Evolutionary conservation across 164 flowering plant species (phyloP).

Genomic region (Stephania cephalantha): DNA sequence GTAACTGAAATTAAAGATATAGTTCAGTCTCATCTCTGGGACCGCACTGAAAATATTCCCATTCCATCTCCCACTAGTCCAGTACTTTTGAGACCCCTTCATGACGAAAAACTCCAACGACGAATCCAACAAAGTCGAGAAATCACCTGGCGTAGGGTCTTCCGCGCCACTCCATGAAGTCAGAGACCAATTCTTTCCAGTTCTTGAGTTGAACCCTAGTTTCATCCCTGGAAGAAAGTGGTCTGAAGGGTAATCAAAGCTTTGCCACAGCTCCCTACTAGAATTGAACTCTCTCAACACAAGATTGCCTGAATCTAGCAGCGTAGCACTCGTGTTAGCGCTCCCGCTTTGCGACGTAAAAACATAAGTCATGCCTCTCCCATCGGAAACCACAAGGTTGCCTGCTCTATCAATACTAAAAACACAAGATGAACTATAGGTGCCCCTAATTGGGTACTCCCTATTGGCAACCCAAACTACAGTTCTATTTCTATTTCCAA

Average conservation of each 20-base stretch:
- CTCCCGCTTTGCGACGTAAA: too few species aligned
- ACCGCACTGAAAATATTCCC: slow-evolving; percentile 17
- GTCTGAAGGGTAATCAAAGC: background rate
- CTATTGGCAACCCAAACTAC: too few species aligned
- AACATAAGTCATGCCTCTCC: too few species aligned
- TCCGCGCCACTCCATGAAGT: background rate
- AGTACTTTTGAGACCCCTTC: slow-evolving; percentile 15
- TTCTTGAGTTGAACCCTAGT: background rate
- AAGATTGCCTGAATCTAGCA: too few species aligned
- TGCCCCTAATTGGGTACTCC: too few species aligned
- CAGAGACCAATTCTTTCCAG: background rate
- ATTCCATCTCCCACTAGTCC: slow-evolving; percentile 27
- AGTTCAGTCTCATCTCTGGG: slow-evolving; percentile 18
- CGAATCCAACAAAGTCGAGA: too few species aligned
- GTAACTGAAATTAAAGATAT: background rate
- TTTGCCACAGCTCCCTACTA: background rate
- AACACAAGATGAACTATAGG: too few species aligned
- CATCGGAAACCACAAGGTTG: too few species aligned
- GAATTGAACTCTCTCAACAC: too few species aligned
- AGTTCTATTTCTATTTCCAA: too few species aligned
- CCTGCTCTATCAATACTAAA: too few species aligned
- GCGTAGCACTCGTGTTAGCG: too few species aligned
- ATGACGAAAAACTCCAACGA: slow-evolving; percentile 6
- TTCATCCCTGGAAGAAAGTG: background rate
- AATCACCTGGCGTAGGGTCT: background rate